Conservation (phyloP, 208 protist genomes). For the Angomonas deanei region DNA sequence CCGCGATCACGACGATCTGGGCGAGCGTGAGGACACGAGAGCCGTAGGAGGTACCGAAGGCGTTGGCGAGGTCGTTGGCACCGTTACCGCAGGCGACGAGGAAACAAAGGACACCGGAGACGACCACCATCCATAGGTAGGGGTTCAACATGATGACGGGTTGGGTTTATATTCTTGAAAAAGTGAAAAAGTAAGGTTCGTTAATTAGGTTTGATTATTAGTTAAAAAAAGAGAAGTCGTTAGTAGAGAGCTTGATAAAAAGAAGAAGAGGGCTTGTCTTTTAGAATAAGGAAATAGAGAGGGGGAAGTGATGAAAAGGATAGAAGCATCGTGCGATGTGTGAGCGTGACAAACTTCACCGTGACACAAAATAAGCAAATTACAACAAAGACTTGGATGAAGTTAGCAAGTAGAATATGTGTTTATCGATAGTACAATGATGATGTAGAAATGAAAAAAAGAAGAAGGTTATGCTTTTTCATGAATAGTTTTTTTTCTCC, state of each 20-base stretch:
- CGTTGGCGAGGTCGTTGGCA: conserved; percentile 87
- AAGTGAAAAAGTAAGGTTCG: background rate
- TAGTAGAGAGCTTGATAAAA: background rate
- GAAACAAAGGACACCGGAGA: conserved; percentile 60
- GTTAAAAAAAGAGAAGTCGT: background rate
- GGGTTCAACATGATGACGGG: conserved; percentile 43
- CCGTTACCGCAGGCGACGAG: conserved; percentile 70
- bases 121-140: conserved; percentile 69
- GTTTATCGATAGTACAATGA: no score
- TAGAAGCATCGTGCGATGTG: no score
- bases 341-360: no score
- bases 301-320: no score
- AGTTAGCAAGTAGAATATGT: no score
- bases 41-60: conserved; percentile 83
- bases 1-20: conserved; percentile 67
- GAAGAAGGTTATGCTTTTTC: background rate
- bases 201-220: no score
- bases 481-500: background rate
- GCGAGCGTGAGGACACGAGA: conserved; percentile 52
- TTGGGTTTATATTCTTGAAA: background rate
- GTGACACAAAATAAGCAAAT: no score
- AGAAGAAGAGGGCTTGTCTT: background rate
- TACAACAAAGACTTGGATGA: no score
- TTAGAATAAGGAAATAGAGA: background rate
- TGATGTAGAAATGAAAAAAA: no score